A percentile compares a stretch with the other conserved stretches of the same genome.
Conservation (phyloP, 2,329 filamentous ascomycete genomes). For the Fusarium veterinarium region DNA sequence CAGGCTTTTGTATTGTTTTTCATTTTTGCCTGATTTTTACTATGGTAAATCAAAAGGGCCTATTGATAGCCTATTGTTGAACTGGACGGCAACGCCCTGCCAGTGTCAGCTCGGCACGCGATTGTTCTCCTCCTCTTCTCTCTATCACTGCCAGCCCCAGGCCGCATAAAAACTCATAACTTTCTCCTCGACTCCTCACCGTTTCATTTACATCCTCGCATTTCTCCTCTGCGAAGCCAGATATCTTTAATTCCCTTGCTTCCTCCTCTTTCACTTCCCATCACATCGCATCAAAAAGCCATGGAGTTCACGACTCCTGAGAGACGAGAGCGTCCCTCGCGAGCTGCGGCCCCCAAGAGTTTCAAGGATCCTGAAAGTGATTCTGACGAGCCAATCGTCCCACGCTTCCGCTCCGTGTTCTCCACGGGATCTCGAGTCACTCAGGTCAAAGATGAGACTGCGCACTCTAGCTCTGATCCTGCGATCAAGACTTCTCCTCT, state of each 20-base stretch:
- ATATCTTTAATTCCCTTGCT: not conserved
- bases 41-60: not conserved
- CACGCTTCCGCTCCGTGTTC: not conserved
- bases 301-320: not conserved
- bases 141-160: not conserved
- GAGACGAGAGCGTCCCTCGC: conserved; percentile 14
- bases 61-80: not conserved
- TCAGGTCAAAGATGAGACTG: not conserved
- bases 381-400: not conserved
- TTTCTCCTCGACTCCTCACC: not conserved
- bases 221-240: not conserved
- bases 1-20: not conserved
- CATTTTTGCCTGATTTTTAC: not conserved
- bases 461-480: not conserved
- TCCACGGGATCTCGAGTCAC: no score
- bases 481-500: not conserved
- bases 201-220: not conserved
- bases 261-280: not conserved
- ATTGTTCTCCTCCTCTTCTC: not conserved
- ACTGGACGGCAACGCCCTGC: not conserved
- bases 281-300: not conserved
- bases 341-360: conserved; percentile 13
- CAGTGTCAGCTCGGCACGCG: conserved; percentile 6
- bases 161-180: not conserved
- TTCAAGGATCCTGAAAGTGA: conserved; percentile 9